phyloP scores from a whole-genome alignment of 345 rosid genomes.

The Mercurialis annua region DNA sequence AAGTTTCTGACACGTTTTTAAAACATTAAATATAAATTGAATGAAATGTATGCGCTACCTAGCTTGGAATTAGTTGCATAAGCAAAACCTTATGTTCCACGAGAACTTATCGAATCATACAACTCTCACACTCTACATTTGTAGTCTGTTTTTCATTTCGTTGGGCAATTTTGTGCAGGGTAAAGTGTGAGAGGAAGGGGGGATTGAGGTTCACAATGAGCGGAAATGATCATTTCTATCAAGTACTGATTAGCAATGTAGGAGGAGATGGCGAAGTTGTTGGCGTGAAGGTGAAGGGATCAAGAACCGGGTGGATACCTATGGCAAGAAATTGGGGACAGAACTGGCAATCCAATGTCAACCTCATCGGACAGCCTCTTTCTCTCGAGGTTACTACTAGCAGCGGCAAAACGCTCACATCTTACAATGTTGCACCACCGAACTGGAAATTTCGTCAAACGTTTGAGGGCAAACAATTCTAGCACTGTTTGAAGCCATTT shows the following conservation, averaged over 20 bases:
- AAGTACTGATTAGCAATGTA: slow-evolving; percentile 75
- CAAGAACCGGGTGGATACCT: slow-evolving; percentile 88
- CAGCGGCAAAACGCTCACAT: slow-evolving; percentile 54
- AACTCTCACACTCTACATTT: too few species aligned
- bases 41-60: too few species aligned
- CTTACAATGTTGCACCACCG: slow-evolving; percentile 75
- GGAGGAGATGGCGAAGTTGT: slow-evolving; percentile 76
- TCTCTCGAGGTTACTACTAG: slow-evolving; percentile 81
- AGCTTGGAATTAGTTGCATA: too few species aligned
- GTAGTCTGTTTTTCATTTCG: too few species aligned
- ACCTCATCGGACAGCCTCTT: slow-evolving; percentile 75
- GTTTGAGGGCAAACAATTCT: slow-evolving; percentile 77
- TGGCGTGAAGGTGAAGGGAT: slow-evolving; percentile 85
- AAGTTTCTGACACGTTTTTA: too few species aligned
- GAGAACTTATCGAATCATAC: too few species aligned
- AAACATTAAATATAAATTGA: too few species aligned
- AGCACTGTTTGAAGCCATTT: too few species aligned
- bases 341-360: slow-evolving; percentile 39
- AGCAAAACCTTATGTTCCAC: slow-evolving; percentile 7
- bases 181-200: slow-evolving; percentile 64
- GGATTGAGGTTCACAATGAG: slow-evolving; percentile 71
- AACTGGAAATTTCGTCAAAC: slow-evolving; percentile 86
- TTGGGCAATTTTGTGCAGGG: slow-evolving; percentile 42
- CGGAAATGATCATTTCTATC: slow-evolving; percentile 66
- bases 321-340: slow-evolving; percentile 99